phyloP scores from a whole-genome alignment of 345 rosid species.

The Brassica napus region DNA sequence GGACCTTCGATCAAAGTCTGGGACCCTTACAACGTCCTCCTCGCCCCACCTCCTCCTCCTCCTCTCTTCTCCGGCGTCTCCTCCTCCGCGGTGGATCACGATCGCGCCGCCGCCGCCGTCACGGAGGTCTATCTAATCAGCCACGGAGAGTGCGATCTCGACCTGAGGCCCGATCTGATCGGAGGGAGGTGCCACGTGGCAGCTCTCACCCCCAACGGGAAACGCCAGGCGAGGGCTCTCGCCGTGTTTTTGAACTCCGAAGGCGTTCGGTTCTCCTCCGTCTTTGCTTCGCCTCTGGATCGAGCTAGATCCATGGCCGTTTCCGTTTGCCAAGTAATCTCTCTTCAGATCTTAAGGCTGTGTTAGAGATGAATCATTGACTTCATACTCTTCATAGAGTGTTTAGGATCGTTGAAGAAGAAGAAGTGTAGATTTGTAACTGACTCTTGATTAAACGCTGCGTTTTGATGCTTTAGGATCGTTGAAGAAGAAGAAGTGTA shows the following conservation, averaged over 20 bases:
- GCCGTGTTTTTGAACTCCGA: slow-evolving; percentile 87
- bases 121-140: slow-evolving; percentile 73
- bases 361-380: background rate
- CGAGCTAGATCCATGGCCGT: slow-evolving; percentile 89
- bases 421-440: background rate
- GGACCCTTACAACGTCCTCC: slow-evolving; percentile 96
- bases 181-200: slow-evolving; percentile 82
- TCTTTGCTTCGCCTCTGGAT: slow-evolving; percentile 84
- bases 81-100: slow-evolving; percentile 44
- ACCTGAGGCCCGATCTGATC: slow-evolving; percentile 77
- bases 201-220: slow-evolving; percentile 71
- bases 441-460: background rate
- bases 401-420: background rate
- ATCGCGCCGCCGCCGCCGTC: slow-evolving; percentile 14
- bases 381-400: no score
- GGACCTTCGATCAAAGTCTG: slow-evolving; percentile 97
- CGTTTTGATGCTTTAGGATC: slow-evolving; percentile 6
- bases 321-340: slow-evolving; percentile 77
- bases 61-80: slow-evolving; percentile 50
- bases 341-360: slow-evolving; percentile 10
- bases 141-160: slow-evolving; percentile 85
- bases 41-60: slow-evolving; percentile 64
- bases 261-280: slow-evolving; percentile 73
- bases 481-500: background rate
- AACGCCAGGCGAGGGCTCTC: slow-evolving; percentile 94